Base-by-base conservation (phyloP, 495 filamentous ascomycete genomes). In the Aspergillus indologenus region DNA sequence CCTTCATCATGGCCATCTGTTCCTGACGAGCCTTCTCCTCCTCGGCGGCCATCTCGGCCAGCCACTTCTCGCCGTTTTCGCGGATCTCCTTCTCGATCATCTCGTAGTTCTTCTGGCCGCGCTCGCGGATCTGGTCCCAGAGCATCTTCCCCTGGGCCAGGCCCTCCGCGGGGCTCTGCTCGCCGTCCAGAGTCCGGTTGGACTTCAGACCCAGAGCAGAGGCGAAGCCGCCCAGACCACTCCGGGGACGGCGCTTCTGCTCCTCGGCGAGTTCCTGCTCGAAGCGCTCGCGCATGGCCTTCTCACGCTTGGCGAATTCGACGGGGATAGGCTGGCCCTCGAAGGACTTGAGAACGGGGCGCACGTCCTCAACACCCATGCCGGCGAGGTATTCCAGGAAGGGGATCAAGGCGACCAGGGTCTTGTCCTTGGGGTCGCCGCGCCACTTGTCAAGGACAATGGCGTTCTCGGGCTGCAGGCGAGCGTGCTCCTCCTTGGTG, bases 341-440 rank as follows among this genome's bases (percentile, higher is more conserved):
- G 68, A 96, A 98, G 5, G 90, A 92, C 67, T 90, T 88, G 68
- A 98, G 76, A 19, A 94, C 87, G 42, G 87, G 81, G 21, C 94
- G 87, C 19, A 92, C 89, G 64, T 98, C 95, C 23, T 82, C 78
- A 61, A 89, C 87, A 54, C 88, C 86, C 90, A 98, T 96, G n/a
- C 90, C 90, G 53, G 90, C 90, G 59, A 98, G 83, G 72, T 95
- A 96, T 76, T 98, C 94, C 26, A 98, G 84, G 84, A 98, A 95
- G 9, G 95, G 93, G 45, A 98, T 93, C 44, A 96, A 75, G 6
- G 86, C 81, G 34, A 98, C 89, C 14, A 98, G 85, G 23, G 89
- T 90, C 63, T 84, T 87, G 71, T 98, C 92, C 58, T 87, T 83
- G 34, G 85, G 75, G 53, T 92, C 81, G 45, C 94, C 95, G 50